phyloP scores from a whole-genome alignment of 495 filamentous ascomycete genomes.

The Apodospora peruviana region DNA sequence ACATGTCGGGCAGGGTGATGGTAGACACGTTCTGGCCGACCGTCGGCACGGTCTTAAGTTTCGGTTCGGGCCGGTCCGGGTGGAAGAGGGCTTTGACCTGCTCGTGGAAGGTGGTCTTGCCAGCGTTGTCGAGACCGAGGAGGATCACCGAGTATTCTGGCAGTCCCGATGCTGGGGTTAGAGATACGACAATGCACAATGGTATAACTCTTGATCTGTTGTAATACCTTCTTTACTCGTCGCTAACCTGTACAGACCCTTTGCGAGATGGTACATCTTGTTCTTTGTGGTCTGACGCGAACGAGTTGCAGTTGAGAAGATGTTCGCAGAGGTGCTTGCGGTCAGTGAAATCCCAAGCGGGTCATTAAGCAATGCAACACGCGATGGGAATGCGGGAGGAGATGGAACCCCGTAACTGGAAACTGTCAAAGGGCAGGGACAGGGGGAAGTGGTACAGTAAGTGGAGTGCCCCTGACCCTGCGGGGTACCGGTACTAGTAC shows the following conservation, averaged over 20 bases:
- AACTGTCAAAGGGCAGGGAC: no score
- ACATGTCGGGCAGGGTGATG: conserved; percentile 81
- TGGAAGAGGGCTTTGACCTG: conserved; percentile 87
- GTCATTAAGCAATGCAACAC: no score
- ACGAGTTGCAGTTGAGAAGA: no score
- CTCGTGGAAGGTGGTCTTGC: conserved; percentile 96
- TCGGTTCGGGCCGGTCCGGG: conserved; percentile 53
- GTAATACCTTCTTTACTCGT: conserved; percentile 84
- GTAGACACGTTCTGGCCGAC: conserved; percentile 96
- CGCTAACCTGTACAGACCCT: conserved; percentile 87
- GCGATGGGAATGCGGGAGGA: no score
- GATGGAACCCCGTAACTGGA: no score
- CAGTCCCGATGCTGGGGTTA: neutral
- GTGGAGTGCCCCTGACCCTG: no score
- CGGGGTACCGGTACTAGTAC: no score
- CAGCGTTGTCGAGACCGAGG: conserved; percentile 94
- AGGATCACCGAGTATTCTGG: conserved; percentile 97
- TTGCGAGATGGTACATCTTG: conserved; percentile 93
- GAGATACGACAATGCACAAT: conserved; percentile 1
- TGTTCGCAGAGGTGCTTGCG: no score
- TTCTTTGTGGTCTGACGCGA: neutral
- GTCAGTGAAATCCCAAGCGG: no score
- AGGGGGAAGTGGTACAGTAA: no score
- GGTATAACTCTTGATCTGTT: neutral
- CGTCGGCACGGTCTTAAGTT: conserved; percentile 80